Conservation (phyloP, 139 green algal species). For the Yamagishiella unicocca region DNA sequence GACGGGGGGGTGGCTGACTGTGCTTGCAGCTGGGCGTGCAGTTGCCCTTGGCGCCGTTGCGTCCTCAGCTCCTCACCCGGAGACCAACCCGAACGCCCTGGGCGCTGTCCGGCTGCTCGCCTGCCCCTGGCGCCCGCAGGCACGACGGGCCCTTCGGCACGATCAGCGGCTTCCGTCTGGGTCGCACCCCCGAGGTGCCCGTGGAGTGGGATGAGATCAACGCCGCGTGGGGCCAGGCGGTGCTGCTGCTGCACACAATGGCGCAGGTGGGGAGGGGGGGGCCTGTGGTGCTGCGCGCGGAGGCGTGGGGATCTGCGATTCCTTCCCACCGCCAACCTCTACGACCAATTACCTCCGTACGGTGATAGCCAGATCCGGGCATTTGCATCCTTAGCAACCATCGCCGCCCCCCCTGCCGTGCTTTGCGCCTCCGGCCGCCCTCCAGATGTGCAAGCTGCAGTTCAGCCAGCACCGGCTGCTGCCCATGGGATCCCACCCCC, state of each 20-base stretch:
- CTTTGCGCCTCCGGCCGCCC: not conserved
- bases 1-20: too few species aligned
- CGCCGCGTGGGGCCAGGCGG: conserved; percentile 94
- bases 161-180: conserved; percentile 91
- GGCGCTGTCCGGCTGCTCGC: too few species aligned
- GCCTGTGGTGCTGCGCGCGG: not conserved
- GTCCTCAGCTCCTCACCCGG: too few species aligned
- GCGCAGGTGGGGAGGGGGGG: conserved; percentile 66
- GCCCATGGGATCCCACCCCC: conserved; percentile 89
- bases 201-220: conserved; percentile 99
- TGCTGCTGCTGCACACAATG: conserved; percentile 95
- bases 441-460: conserved; percentile 69
- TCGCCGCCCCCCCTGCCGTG: too few species aligned
- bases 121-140: conserved; percentile 57
- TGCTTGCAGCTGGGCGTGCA: too few species aligned
- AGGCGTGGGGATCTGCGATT: not conserved
- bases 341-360: not conserved
- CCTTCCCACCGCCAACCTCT: too few species aligned
- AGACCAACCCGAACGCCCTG: too few species aligned
- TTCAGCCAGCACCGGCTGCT: conserved; percentile 77
- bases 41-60: too few species aligned
- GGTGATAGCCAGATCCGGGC: not conserved
- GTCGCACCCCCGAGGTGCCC: conserved; percentile 72
- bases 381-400: not conserved
- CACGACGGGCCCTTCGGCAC: conserved; percentile 91